A percentile compares a stretch with the other conserved stretches of the same genome.
phyloP scores from a whole-genome alignment of 2,329 filamentous ascomycete genomes.

The Talaromyces sp. region DNA sequence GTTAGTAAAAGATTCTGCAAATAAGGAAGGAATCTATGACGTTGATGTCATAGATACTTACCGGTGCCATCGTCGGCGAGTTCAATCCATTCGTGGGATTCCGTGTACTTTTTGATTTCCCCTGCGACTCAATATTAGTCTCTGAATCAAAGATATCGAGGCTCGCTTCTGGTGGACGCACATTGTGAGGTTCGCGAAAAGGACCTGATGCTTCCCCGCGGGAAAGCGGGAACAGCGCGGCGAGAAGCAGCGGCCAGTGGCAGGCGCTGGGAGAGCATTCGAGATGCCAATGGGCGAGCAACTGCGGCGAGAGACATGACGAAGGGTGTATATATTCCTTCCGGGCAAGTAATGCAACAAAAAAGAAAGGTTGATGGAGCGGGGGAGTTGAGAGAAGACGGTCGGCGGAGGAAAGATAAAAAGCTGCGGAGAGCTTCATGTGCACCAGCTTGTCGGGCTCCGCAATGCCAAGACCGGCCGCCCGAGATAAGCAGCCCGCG shows the following conservation, averaged over 20 bases:
- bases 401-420: constrained; percentile 11
- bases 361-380: constrained; percentile 9
- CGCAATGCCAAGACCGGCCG: background rate
- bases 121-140: constrained; percentile 22
- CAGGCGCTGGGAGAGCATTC: constrained; percentile 33
- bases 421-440: constrained; percentile 16
- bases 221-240: constrained; percentile 32
- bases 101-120: constrained; percentile 75
- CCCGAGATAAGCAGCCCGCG: background rate
- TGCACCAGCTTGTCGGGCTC: background rate
- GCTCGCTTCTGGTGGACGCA: constrained; percentile 18
- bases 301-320: constrained; percentile 36
- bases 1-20: background rate
- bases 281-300: constrained; percentile 33
- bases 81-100: constrained; percentile 98
- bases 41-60: constrained; percentile 26
- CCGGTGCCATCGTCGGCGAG: constrained; percentile 75
- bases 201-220: constrained; percentile 37
- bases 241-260: constrained; percentile 18
- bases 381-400: constrained; percentile 11
- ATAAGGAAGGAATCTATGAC: background rate
- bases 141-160: background rate
- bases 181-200: constrained; percentile 40
- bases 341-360: background rate
- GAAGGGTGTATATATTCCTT: background rate